Base-by-base conservation (phyloP, 345 rosid genomes). In the Fremontodendron californicum region DNA sequence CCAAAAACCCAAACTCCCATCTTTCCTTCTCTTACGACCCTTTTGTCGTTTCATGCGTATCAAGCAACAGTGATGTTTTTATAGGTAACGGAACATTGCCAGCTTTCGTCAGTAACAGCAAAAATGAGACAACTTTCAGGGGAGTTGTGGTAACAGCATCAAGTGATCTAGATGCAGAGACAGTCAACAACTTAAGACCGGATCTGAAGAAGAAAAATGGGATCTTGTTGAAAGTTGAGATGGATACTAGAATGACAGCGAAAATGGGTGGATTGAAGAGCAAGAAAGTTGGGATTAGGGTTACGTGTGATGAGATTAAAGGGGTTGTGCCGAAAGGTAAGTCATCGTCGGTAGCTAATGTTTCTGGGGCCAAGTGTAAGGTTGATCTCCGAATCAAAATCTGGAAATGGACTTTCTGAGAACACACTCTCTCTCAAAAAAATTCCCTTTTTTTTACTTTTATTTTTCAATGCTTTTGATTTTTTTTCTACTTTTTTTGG, bases 321-420 rank as follows among this genome's bases (percentile, higher is more conserved):
- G 98, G 91, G 10, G 75, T 61, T 0, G 52, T 85, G 3, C 99
- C 99, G 0, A 91, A 84, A 85, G 92, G 96, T 42, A 92, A 94
- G 88, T 49, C 88, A 0, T 92, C 94, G 37, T 49, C 87, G 16
- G 84, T 84, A 71, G 99, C 97, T 0, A 78, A 80, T 0, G 79
- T 88, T 0, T 62, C 81, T 49, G 84, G 81, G 5, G 62, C 94
- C 1, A 84, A 88, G 79, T 96, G 99, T 81, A 86, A 87, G 88
- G 98, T 88, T 60, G 97, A 96, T 87, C 91, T 94, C 3, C 85
- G 95, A 45, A 63, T 96, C 74, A 96, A 91, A 92, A 86, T 96
- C 86, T 96, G 99, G 99, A 92, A 87, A 80, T 94, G 87, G 90
- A 92, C 89, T 15, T 90, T 90, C 72, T 90, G 75, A 82, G 69